Percentiles rank a stretch among this genome's conserved stretches.
Conservation (phyloP, 352 stramenopile genomes). For the Achlya hypogyna region DNA sequence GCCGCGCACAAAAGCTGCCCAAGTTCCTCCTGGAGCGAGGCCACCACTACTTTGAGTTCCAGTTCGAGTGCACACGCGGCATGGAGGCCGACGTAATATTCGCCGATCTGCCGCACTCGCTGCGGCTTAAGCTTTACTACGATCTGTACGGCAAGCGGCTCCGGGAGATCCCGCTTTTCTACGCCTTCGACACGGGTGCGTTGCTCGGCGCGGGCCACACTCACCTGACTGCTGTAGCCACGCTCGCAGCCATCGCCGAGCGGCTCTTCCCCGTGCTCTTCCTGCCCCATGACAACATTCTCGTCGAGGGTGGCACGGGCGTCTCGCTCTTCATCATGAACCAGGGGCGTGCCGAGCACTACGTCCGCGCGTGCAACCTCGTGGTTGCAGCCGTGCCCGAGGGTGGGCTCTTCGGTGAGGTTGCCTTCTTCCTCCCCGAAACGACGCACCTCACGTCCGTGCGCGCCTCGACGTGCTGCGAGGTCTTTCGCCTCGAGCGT, state of each 20-base stretch:
- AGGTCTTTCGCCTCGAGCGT: constrained; percentile 42
- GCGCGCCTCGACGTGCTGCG: constrained; percentile 49
- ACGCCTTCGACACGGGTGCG: neutral
- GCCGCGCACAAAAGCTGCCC: constrained; percentile 50
- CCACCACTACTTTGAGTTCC: constrained; percentile 59
- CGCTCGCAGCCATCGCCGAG: constrained; percentile 31
- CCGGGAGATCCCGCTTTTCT: constrained; percentile 37
- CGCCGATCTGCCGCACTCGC: constrained; percentile 56
- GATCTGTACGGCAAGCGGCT: constrained; percentile 53
- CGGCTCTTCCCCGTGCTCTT: constrained; percentile 59
- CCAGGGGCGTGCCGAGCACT: constrained; percentile 31
- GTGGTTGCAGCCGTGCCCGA: constrained; percentile 45
- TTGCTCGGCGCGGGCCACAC: neutral
- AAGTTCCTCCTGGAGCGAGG: constrained; percentile 45
- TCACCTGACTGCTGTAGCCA: neutral
- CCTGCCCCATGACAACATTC: constrained; percentile 58
- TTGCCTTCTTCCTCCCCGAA: constrained; percentile 59
- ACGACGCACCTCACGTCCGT: constrained; percentile 53
- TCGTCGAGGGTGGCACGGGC: constrained; percentile 53
- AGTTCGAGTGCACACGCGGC: constrained; percentile 56
- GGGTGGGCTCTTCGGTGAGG: constrained; percentile 60
- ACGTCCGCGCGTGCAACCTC: constrained; percentile 6
- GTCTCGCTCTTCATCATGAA: constrained; percentile 71
- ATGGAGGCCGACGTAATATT: constrained; percentile 65
- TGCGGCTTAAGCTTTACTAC: constrained; percentile 60